Percentiles rank a stretch among this genome's conserved stretches.
Conservation (phyloP, 202 grass and related monocot genomes). For the Schoenoplectus tabernaemontani region DNA sequence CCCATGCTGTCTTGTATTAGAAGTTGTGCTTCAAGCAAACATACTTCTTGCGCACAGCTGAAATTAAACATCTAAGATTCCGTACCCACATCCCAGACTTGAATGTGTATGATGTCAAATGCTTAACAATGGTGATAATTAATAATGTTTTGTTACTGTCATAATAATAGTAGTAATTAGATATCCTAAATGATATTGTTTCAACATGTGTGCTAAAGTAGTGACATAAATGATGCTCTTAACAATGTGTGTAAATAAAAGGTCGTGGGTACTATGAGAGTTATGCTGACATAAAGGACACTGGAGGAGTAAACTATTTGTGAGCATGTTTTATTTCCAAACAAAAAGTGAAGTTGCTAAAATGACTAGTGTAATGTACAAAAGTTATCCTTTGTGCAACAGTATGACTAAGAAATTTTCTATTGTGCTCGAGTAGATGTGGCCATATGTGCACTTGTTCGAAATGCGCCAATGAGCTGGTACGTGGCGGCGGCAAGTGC, state of each 20-base stretch:
- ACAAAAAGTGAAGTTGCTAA: not conserved
- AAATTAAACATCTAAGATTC: not conserved
- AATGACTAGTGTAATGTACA: not conserved
- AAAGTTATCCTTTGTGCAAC: not conserved
- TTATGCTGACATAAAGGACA: not conserved
- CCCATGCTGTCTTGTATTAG: not conserved
- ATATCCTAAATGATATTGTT: not conserved
- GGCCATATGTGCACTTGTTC: constrained; percentile 99
- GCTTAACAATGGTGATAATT: not conserved
- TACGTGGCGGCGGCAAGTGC: constrained; percentile 80
- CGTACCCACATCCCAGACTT: not conserved
- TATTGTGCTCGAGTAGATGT: constrained; percentile 43
- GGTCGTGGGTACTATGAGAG: not conserved
- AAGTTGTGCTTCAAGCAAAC: not conserved
- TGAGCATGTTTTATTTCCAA: not conserved
- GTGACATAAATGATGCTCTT: not conserved
- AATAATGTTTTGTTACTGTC: not conserved
- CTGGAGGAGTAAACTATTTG: not conserved
- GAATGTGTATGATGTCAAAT: not conserved
- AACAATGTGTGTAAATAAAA: not conserved
- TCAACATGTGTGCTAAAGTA: not conserved
- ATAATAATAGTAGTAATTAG: no score
- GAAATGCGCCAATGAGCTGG: constrained; percentile 89
- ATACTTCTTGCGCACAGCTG: not conserved
- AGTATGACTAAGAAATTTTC: not conserved